These are phyloP conservation scores for Tuber brumale DNA, from an alignment of 495 filamentous ascomycete species.

Conservation along the genomic window DNA sequence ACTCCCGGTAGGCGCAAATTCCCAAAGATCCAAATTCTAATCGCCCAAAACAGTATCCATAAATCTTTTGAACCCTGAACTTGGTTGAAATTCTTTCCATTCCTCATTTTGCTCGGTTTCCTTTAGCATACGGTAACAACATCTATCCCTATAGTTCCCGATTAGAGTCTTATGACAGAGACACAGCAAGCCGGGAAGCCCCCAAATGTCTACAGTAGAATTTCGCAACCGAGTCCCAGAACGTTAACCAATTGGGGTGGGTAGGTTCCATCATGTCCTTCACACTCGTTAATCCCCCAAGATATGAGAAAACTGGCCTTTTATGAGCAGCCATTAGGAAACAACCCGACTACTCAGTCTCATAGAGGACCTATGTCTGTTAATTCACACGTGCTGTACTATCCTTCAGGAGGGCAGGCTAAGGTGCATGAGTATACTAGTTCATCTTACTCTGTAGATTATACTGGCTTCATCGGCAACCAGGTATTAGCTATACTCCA, in stretches of 20 bases:
- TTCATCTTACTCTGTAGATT: not conserved
- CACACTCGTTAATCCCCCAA: not conserved
- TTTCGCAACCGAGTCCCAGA: not conserved
- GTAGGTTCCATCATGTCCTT: not conserved
- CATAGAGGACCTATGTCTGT: not conserved
- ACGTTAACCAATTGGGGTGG: not conserved
- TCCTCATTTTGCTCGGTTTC: not conserved
- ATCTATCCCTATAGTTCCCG: not conserved
- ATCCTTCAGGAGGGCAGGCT: not conserved
- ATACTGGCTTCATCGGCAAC: not conserved
- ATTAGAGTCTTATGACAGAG: not conserved
- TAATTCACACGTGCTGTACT: too few relatives aligned
- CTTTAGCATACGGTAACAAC: not conserved
- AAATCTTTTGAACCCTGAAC: not conserved
- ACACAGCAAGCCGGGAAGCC: not conserved
- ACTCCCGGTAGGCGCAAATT: not conserved
- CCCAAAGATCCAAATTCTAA: not conserved
- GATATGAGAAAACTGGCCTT: not conserved
- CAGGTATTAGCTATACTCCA: not conserved
- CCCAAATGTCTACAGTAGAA: not conserved
- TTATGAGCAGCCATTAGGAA: too few relatives aligned
- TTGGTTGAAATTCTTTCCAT: not conserved
- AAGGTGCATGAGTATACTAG: not conserved
- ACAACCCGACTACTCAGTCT: not conserved
- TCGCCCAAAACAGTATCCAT: not conserved